Evolutionary conservation across 2,329 filamentous ascomycete genomes (phyloP), one percentile per base, ranked within the genome.

Genomic region (Pleoardoris graminearum): DNA sequence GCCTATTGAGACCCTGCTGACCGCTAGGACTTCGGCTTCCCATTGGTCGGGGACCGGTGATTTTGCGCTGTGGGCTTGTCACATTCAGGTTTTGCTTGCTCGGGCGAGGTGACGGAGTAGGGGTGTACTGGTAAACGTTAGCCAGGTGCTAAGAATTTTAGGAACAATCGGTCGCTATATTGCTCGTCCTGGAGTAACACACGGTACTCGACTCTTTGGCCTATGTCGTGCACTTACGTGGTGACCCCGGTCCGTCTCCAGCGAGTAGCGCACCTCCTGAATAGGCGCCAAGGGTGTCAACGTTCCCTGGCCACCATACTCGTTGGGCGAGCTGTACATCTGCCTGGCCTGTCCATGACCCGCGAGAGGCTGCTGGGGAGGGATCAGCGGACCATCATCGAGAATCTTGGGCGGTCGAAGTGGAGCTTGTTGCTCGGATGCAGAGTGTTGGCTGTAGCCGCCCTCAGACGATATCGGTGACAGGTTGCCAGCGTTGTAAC

Each of bases 351-450:
- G 69, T 35, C 70, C 70, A 41, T 71, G 70, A 32, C 70, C 70
- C 3, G 69, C 70, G 51, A 73, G 68, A 2, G 69, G 62, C 30
- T 42, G 65, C 76, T 79, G 75, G 39, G 79, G 77, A 12, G 84
- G 84, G 19, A 87, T 73, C 39, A 87, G 72, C 5, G 84, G 84
- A 0, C 82, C 83, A 19, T 84, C 79, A 51, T 85, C 82, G 50
- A 74, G 75, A 52, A 81, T 69, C 63, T 83, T 83, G 14, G 80
- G 77, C n/a, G 79, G 77, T 41, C 81, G 76, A 12, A 80, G 75
- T 16, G 80, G 78, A 16, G 59, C 57, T 25, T 66, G 67, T 50
- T 74, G 70, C 60, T 75, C 73, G 1, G 67, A 67, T 2, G 73
- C 70, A 3, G 71, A 74, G 51, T 73, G 70, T 32, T 69, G 65